Evolutionary conservation across 371 early-diverging fungal genomes (phyloP), one percentile per base, ranked within the genome.

Genomic region (Encephalitozoon romaleae): DNA sequence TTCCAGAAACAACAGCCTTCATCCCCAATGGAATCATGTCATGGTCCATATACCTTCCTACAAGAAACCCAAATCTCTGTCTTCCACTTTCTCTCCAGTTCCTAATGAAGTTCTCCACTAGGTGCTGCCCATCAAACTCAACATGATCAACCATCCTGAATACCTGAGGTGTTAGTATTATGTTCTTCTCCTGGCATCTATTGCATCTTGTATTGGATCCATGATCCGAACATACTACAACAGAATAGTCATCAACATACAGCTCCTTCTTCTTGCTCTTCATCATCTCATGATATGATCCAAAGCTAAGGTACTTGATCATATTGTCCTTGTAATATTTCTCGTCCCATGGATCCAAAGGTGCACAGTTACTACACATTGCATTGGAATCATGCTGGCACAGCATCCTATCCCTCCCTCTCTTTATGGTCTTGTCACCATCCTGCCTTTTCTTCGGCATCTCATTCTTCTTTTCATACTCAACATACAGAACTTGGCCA

Each of bases 121-220:
- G 78, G 9, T 83, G 81, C 3, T 90, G 85, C 9, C 88, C 88
- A n/a, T 95, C 91, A 84, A 98, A 94, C 85, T 96, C 96, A 41
- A 98, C 89, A 83, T 97, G 95, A 82, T 98, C 99, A 2, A 96
- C 94, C 89, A 93, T 89, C 64, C 99, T 89, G 85, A 92, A 97
- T 26, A 87, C 83, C 90, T 93, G 82, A 49, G 71, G 54, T 2
- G 43, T 74, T 23, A 78, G 42, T 9, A 55, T 47, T 38, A 81
- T 82, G 43, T 54, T 76, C 38, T 74, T 86, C 25, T 73, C 74
- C 78, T 66, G 1, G 78, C 54, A 81, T 53, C 43, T 71, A 8
- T 45, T 80, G 70, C 81, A 84, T 26, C 45, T 23, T 70, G 49
- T 70, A 64, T 81, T 71, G 11, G 47, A 18, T 0, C 55, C 39